phyloP scores from a whole-genome alignment of 176 grass and related monocot species.

The Panicum miliaceum region DNA sequence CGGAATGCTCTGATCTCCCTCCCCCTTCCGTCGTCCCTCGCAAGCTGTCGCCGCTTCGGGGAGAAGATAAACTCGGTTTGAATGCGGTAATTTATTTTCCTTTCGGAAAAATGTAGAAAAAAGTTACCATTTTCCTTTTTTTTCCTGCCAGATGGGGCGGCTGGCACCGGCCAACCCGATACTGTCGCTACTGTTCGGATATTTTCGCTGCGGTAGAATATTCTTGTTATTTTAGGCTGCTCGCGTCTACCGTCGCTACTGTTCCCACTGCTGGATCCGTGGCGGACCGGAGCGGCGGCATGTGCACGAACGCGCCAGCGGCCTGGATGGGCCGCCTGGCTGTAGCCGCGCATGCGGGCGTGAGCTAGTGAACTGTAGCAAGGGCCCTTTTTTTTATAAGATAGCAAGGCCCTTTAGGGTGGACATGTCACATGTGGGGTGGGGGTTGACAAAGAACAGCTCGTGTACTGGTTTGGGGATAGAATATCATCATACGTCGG shows the following conservation, averaged over 20 bases:
- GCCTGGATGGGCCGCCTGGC: not conserved
- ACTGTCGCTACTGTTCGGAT: not conserved
- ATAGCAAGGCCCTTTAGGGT: not conserved
- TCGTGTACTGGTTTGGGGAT: too few species aligned
- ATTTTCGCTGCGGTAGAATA: not conserved
- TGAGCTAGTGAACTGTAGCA: constrained; percentile 19
- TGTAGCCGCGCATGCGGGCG: not conserved
- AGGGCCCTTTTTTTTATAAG: too few species aligned
- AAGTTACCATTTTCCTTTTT: not conserved
- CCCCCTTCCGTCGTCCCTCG: too few species aligned
- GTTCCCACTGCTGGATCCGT: not conserved
- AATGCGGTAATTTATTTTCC: not conserved
- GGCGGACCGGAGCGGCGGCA: not conserved
- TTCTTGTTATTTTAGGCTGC: not conserved
- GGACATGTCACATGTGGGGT: not conserved
- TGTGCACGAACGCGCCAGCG: not conserved
- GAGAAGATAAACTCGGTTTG: not conserved
- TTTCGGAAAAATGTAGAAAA: not conserved
- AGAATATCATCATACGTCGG: too few species aligned
- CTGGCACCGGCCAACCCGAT: not conserved
- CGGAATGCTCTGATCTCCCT: not conserved
- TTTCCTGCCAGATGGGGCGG: not conserved
- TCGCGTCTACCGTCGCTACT: not conserved
- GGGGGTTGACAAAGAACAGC: not conserved
- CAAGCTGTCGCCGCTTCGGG: not conserved